Evolutionary conservation across 2,329 filamentous ascomycete genomes (phyloP).

Genomic region (Aspergillus terreus): DNA sequence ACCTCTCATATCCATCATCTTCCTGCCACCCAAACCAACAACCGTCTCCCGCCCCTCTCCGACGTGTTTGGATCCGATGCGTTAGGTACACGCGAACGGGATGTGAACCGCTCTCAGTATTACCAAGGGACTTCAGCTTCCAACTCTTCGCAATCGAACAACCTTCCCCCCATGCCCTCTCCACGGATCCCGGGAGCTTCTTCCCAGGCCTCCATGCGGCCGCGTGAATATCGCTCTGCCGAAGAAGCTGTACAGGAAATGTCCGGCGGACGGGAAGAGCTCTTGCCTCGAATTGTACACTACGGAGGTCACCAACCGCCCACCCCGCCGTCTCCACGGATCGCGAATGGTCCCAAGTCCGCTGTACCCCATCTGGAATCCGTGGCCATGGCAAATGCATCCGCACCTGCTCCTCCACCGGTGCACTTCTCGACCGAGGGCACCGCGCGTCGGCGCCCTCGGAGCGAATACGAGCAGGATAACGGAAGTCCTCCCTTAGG

Average conservation of each 20-base stretch:
- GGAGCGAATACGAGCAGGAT: conserved; percentile 87
- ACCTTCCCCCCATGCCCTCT: conserved; percentile 68
- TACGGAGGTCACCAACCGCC: conserved; percentile 93
- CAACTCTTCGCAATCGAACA: conserved; percentile 61
- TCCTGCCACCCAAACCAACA: conserved; percentile 82
- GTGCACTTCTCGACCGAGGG: conserved; percentile 24
- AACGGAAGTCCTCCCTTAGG: conserved; percentile 82
- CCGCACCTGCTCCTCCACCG: conserved; percentile 48
- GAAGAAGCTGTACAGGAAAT: conserved; percentile 92
- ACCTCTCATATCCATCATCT: conserved; percentile 89
- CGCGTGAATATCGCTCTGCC: conserved; percentile 87
- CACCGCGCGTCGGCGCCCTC: conserved; percentile 63
- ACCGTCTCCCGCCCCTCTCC: conserved; percentile 86
- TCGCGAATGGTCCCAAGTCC: conserved; percentile 27
- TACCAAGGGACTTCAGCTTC: conserved; percentile 58
- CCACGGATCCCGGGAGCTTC: conserved; percentile 63
- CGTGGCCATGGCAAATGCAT: conserved; percentile 65
- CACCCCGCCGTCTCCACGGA: conserved; percentile 72
- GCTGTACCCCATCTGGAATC: conserved; percentile 33
- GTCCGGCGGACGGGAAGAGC: conserved; percentile 84
- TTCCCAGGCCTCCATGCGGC: conserved; percentile 56
- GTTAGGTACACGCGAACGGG: conserved; percentile 47
- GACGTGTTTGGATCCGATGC: conserved; percentile 85
- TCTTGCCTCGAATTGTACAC: conserved; percentile 89
- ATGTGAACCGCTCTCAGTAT: conserved; percentile 29